phyloP scores from a whole-genome alignment of 371 early-diverging fungal genomes.

The Apophysomyces sp. region DNA sequence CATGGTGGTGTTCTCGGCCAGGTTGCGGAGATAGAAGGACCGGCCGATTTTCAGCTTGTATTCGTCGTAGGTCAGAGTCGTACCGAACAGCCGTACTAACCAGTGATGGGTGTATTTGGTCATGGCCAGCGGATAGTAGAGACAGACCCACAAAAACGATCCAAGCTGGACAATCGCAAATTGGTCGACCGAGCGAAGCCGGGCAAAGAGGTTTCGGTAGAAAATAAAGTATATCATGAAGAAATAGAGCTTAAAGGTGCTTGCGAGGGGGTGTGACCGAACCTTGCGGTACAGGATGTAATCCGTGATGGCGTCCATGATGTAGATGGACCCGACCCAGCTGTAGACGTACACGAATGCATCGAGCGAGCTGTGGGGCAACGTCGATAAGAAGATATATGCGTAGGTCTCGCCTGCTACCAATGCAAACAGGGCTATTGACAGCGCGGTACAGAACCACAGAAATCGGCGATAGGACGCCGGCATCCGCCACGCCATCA shows the following conservation, averaged over 20 bases:
- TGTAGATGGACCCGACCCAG: constrained; percentile 69
- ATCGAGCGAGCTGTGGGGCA: constrained; percentile 58
- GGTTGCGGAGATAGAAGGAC: constrained; percentile 68
- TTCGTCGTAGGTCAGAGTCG: constrained; percentile 59
- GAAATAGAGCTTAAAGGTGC: constrained; percentile 70
- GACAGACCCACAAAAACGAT: constrained; percentile 72
- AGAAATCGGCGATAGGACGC: constrained; percentile 70
- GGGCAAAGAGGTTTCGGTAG: constrained; percentile 74
- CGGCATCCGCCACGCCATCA: constrained; percentile 56
- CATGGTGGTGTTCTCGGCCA: constrained; percentile 80
- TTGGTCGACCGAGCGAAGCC: constrained; percentile 65
- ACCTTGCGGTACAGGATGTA: constrained; percentile 65
- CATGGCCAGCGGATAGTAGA: constrained; percentile 75
- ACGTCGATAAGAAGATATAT: constrained; percentile 51
- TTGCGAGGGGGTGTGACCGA: constrained; percentile 66
- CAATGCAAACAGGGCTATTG: constrained; percentile 62
- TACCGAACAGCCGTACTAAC: constrained; percentile 51
- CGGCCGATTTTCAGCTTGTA: constrained; percentile 68
- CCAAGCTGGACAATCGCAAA: constrained; percentile 64
- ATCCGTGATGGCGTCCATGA: constrained; percentile 61
- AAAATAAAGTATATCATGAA: constrained; percentile 80
- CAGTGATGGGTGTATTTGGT: constrained; percentile 49
- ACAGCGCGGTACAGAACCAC: constrained; percentile 71
- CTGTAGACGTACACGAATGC: constrained; percentile 71
- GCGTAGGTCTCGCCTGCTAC: constrained; percentile 73